Conservation (phyloP, 306 rosid genomes). For the Morella rubra region DNA sequence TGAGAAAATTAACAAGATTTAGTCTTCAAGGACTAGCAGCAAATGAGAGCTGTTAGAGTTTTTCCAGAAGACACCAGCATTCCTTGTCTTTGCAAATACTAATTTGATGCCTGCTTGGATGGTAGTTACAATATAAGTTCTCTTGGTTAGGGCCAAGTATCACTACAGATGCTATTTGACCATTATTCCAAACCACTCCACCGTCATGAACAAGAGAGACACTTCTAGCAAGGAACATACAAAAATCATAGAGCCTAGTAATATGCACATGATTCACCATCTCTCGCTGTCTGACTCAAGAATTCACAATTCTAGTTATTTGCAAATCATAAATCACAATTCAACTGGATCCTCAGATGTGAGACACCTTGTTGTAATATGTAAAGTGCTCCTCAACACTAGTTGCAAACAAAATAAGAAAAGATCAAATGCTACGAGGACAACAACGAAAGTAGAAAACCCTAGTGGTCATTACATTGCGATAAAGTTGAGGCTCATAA, state of each 20-base stretch:
- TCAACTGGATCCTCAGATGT: too few relatives aligned
- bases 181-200: not conserved
- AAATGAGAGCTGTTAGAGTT: not conserved
- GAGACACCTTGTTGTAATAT: not conserved
- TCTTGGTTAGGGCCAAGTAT: not conserved
- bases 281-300: too few relatives aligned
- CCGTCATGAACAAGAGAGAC: not conserved
- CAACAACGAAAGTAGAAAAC: not conserved
- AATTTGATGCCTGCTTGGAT: not conserved
- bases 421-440: not conserved
- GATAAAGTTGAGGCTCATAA: not conserved
- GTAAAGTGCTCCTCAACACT: not conserved
- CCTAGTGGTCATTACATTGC: not conserved
- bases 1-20: not conserved
- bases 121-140: not conserved
- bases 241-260: not conserved
- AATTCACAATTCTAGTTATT: not conserved
- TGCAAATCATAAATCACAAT: not conserved
- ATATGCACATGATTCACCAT: not conserved
- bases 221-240: not conserved
- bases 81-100: not conserved
- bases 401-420: not conserved
- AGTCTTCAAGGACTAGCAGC: not conserved
- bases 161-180: not conserved
- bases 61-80: not conserved